Conservation (phyloP, 768 basidiomycete genomes). For the Scleroderma bovista region DNA sequence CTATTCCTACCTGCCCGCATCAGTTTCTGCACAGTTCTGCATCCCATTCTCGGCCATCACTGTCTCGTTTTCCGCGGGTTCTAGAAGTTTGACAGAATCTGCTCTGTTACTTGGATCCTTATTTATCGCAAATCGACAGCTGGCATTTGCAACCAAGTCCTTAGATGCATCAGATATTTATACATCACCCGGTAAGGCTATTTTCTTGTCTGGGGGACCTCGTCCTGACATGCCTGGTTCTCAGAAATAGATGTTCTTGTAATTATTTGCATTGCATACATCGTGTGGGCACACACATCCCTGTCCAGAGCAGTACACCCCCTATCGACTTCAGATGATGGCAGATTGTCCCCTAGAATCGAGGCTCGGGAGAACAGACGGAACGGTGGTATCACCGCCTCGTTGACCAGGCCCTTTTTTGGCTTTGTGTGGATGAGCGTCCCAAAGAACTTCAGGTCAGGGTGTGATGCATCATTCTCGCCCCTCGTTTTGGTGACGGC, state of each 20-base stretch:
- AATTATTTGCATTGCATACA: slow-evolving; percentile 52
- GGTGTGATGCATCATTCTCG: not conserved
- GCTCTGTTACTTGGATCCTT: slow-evolving; percentile 61
- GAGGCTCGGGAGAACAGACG: slow-evolving; percentile 48
- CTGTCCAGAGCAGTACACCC: slow-evolving; percentile 25
- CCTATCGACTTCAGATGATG: slow-evolving; percentile 13
- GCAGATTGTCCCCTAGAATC: slow-evolving; percentile 36
- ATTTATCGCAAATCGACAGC: slow-evolving; percentile 45
- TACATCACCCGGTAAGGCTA: slow-evolving; percentile 46
- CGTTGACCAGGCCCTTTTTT: slow-evolving; percentile 44
- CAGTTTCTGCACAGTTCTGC: slow-evolving; percentile 39
- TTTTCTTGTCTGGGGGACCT: not conserved
- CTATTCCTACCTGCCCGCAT: slow-evolving; percentile 42
- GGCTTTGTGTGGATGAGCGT: slow-evolving; percentile 89
- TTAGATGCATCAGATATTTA: slow-evolving; percentile 32
- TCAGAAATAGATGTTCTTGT: slow-evolving; percentile 57
- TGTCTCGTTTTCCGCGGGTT: slow-evolving; percentile 54
- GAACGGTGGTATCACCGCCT: slow-evolving; percentile 16
- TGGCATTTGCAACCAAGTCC: slow-evolving; percentile 10
- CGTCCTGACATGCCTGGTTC: slow-evolving; percentile 4
- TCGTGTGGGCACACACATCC: slow-evolving; percentile 55
- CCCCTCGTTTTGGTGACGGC: slow-evolving; percentile 7
- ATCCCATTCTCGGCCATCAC: slow-evolving; percentile 35
- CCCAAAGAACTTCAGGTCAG: slow-evolving; percentile 78
- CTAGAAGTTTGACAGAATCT: slow-evolving; percentile 58